A percentile compares a stretch with the other conserved stretches of the same genome.
These are phyloP conservation scores for Samsoniella hepiali DNA, from an alignment of 2,329 filamentous ascomycete species.

Conservation along the genomic window DNA sequence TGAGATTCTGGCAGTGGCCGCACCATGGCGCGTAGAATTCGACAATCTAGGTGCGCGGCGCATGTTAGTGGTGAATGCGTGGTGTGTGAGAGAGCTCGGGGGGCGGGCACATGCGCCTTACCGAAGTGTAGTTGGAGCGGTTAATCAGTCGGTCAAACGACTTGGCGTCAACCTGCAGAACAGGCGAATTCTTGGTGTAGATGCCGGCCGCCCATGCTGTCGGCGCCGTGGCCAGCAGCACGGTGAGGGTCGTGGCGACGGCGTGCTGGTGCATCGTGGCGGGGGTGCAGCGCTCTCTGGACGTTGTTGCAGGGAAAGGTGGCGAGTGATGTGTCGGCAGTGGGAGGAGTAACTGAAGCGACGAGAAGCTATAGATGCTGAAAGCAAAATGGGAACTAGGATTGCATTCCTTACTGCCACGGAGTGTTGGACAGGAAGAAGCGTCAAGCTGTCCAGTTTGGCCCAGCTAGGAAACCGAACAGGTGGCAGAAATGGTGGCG, in stretches of 20 bases:
- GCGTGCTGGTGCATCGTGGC: conserved; percentile 17
- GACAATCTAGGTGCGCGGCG: conserved; percentile 46
- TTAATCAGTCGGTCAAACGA: conserved; percentile 80
- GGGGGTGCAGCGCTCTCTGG: background rate
- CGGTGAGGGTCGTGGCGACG: conserved; percentile 33
- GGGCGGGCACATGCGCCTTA: conserved; percentile 43
- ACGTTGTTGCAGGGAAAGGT: background rate
- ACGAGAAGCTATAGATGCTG: background rate
- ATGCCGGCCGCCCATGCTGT: conserved; percentile 67
- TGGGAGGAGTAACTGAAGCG: background rate
- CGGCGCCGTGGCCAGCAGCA: conserved; percentile 63
- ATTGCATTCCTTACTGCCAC: background rate
- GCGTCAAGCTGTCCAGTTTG: conserved; percentile 5
- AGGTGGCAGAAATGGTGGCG: conserved; percentile 11
- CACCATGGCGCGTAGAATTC: conserved; percentile 99
- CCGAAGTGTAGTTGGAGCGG: conserved; percentile 86
- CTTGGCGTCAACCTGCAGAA: conserved; percentile 76
- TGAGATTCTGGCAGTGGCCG: conserved; percentile 93
- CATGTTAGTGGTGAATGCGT: conserved; percentile 2
- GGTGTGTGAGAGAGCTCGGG: background rate
- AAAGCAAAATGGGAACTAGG: background rate
- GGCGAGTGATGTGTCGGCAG: background rate
- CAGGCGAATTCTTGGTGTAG: conserved; percentile 83
- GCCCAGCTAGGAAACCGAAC: conserved; percentile 12
- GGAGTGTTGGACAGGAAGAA: background rate